A percentile compares a stretch with the other conserved stretches of the same genome.
Conservation (phyloP, 768 basidiomycete genomes). For the Panaeolus cyanescens region DNA sequence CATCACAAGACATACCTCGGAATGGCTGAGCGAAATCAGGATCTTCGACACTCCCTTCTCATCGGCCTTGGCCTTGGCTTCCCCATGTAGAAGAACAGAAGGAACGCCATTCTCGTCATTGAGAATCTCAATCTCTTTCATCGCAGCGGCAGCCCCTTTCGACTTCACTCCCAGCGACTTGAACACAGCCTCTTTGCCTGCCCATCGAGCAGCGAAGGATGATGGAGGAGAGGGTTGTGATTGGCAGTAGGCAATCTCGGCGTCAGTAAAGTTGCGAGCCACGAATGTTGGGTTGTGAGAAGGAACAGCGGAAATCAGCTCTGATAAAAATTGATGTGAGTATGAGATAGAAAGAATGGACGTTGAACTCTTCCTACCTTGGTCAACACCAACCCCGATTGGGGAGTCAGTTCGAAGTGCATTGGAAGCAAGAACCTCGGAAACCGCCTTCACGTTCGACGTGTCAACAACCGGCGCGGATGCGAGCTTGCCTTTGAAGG, state of each 20-base stretch:
- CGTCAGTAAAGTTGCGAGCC: constrained; percentile 89
- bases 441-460: constrained; percentile 68
- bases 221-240: constrained; percentile 84
- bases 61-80: constrained; percentile 73
- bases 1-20: constrained; percentile 61
- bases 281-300: constrained; percentile 88
- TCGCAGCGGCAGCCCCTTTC: constrained; percentile 90
- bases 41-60: constrained; percentile 73
- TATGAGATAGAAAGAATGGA: constrained; percentile 4
- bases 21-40: constrained; percentile 89
- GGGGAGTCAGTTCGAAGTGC: constrained; percentile 39
- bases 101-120: constrained; percentile 81
- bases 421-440: constrained; percentile 48
- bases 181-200: constrained; percentile 96
- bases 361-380: constrained; percentile 51
- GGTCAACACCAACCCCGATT: constrained; percentile 86
- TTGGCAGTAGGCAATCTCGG: constrained; percentile 84
- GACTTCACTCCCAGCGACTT: constrained; percentile 90
- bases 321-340: constrained; percentile 36
- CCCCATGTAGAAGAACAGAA: constrained; percentile 73
- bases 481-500: constrained; percentile 68
- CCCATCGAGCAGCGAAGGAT: constrained; percentile 97
- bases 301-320: constrained; percentile 91
- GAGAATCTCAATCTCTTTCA: constrained; percentile 97
- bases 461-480: constrained; percentile 54